A percentile compares a stretch with the other conserved stretches of the same genome.
These are phyloP conservation scores for Hawksworthiomyces lignivorus DNA, from an alignment of 2,329 filamentous ascomycete species.

Conservation along the genomic window DNA sequence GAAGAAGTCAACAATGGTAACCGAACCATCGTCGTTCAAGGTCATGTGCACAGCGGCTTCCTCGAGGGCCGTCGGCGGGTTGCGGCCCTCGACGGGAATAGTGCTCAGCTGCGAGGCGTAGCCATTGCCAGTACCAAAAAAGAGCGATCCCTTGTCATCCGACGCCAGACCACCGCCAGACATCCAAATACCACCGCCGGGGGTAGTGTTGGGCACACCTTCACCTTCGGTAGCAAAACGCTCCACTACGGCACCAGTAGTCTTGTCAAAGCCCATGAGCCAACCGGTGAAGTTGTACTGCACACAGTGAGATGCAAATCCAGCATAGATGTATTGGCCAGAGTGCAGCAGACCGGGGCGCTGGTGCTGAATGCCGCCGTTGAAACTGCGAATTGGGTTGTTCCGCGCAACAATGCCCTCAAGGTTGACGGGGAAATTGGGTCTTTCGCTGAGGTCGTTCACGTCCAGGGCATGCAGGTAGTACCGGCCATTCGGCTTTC, in stretches of 20 bases:
- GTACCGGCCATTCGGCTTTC: constrained; percentile 33
- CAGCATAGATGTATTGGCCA: constrained; percentile 39
- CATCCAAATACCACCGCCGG: constrained; percentile 41
- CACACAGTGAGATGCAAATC: constrained; percentile 43
- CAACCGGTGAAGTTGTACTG: constrained; percentile 44
- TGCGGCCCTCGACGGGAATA: constrained; percentile 34
- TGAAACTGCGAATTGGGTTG: constrained; percentile 36
- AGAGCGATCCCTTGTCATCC: constrained; percentile 38
- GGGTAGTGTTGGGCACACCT: constrained; percentile 29
- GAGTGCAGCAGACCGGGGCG: constrained; percentile 37
- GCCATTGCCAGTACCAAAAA: constrained; percentile 40
- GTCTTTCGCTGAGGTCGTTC: constrained; percentile 32
- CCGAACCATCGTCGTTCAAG: constrained; percentile 33
- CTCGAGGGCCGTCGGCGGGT: constrained; percentile 37
- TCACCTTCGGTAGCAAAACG: constrained; percentile 35
- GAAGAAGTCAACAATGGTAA: constrained; percentile 40
- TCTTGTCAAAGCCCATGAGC: constrained; percentile 40
- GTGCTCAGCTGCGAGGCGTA: constrained; percentile 38
- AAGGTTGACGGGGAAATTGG: constrained; percentile 33
- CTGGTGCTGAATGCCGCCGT: constrained; percentile 40
- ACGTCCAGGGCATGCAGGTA: constrained; percentile 37
- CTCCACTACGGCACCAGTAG: constrained; percentile 34
- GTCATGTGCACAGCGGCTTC: constrained; percentile 42
- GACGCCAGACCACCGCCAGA: constrained; percentile 38
- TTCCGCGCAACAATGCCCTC: constrained; percentile 37